Conservation (phyloP, 2,329 filamentous ascomycete genomes). For the Claviceps digitariae region DNA sequence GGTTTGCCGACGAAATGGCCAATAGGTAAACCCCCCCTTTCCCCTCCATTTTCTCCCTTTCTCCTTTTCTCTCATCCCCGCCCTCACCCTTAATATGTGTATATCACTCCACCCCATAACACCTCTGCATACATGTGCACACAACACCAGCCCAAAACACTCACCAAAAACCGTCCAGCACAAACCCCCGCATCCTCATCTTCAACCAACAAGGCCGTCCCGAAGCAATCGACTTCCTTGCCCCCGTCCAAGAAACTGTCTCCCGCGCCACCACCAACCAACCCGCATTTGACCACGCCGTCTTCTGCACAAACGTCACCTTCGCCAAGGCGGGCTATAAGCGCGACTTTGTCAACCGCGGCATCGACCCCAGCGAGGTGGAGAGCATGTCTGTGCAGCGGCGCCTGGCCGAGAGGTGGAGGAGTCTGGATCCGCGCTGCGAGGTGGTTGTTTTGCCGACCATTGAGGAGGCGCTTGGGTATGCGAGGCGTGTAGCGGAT, state of each 20-base stretch:
- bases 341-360: conserved; percentile 42
- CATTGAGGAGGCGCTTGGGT: conserved; percentile 41
- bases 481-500: conserved; percentile 25
- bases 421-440: conserved; percentile 30
- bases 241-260: conserved; percentile 27
- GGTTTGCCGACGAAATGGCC: conserved; percentile 53
- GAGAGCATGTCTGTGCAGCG: conserved; percentile 37
- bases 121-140: not conserved
- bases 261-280: conserved; percentile 14
- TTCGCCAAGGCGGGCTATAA: conserved; percentile 38
- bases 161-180: conserved; percentile 9
- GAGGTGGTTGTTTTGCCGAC: conserved; percentile 34
- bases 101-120: not conserved
- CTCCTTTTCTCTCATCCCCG: not conserved
- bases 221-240: conserved; percentile 40
- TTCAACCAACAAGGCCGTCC: conserved; percentile 72
- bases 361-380: conserved; percentile 37
- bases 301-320: conserved; percentile 72
- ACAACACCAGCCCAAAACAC: not conserved
- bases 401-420: conserved; percentile 39
- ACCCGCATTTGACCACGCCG: conserved; percentile 51
- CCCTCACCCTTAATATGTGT: not conserved
- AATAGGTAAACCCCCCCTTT: conserved; percentile 12
- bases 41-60: not conserved
- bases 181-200: conserved; percentile 45